These are phyloP conservation scores for Eruca vesicaria DNA, from an alignment of 441 rosid genomes.

Conservation along the genomic window DNA sequence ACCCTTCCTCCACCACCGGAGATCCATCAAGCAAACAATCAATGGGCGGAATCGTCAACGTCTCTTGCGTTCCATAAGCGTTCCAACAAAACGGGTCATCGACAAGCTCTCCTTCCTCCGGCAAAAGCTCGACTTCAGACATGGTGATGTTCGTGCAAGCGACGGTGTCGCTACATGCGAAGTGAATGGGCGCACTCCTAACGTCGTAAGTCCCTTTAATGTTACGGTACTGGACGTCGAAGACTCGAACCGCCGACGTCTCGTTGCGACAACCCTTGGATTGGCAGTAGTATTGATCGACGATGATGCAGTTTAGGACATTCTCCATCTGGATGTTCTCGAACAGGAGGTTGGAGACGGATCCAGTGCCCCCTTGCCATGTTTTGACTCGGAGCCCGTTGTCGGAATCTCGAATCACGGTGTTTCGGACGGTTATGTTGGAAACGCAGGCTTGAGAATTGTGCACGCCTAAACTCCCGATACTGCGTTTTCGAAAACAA, in stretches of 20 bases:
- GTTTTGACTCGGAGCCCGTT: constrained; percentile 91
- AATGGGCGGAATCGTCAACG: constrained; percentile 78
- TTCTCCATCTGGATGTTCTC: constrained; percentile 94
- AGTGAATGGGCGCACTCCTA: constrained; percentile 76
- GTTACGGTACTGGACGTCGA: constrained; percentile 63
- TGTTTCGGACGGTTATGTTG: constrained; percentile 75
- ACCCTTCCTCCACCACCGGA: constrained; percentile 44
- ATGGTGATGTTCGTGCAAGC: constrained; percentile 86
- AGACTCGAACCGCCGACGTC: constrained; percentile 81
- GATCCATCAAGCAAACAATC: constrained; percentile 76
- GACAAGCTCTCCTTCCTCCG: constrained; percentile 70
- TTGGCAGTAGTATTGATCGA: constrained; percentile 87
- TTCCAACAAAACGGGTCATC: constrained; percentile 98
- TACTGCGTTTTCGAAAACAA: constrained; percentile 45
- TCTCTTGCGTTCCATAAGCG: constrained; percentile 83
- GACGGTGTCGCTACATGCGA: constrained; percentile 92
- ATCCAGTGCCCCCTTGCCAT: constrained; percentile 94
- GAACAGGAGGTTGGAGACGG: constrained; percentile 63
- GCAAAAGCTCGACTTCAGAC: constrained; percentile 92
- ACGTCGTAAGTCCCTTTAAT: constrained; percentile 92
- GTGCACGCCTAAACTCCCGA: constrained; percentile 94
- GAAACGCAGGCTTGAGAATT: constrained; percentile 92
- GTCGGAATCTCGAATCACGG: constrained; percentile 75
- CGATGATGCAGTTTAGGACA: constrained; percentile 81
- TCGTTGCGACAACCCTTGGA: constrained; percentile 69